These are phyloP conservation scores for Vigna unguiculata DNA, from an alignment of 306 rosid genomes.

Conservation along the genomic window DNA sequence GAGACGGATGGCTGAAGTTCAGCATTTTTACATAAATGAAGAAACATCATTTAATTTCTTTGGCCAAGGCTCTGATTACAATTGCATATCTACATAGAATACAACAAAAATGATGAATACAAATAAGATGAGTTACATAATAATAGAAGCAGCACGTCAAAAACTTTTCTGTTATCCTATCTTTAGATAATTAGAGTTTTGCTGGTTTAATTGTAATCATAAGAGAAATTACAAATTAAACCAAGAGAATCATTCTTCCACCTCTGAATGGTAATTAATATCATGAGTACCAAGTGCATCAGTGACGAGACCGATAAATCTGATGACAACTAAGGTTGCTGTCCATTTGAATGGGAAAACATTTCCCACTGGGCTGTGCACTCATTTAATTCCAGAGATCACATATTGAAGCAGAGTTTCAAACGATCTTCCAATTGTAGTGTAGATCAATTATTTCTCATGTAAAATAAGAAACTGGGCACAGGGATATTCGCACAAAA, in stretches of 20 bases:
- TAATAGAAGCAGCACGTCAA: conserved; percentile 39
- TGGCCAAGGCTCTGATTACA: conserved; percentile 24
- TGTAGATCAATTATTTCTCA: conserved; percentile 45
- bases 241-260: conserved; percentile 4
- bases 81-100: conserved; percentile 35
- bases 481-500: conserved; percentile 68
- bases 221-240: conserved; percentile 8
- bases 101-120: conserved; percentile 20
- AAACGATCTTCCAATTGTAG: conserved; percentile 35
- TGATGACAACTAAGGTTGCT: conserved; percentile 34
- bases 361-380: conserved; percentile 8
- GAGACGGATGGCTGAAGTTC: neutral
- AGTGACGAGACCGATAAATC: neutral
- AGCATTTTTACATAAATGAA: conserved; percentile 28
- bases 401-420: conserved; percentile 22
- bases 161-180: conserved; percentile 34
- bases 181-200: conserved; percentile 36
- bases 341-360: conserved; percentile 25
- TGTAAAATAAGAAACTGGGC: conserved; percentile 73
- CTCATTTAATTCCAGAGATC: conserved; percentile 20
- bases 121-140: conserved; percentile 30
- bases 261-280: neutral
- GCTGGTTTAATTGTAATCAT: conserved; percentile 23
- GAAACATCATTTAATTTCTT: neutral
- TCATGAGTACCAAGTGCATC: conserved; percentile 17